These are phyloP conservation scores for Ophiostoma novo-ulmi DNA, from an alignment of 2,329 filamentous ascomycete species.

Conservation along the genomic window DNA sequence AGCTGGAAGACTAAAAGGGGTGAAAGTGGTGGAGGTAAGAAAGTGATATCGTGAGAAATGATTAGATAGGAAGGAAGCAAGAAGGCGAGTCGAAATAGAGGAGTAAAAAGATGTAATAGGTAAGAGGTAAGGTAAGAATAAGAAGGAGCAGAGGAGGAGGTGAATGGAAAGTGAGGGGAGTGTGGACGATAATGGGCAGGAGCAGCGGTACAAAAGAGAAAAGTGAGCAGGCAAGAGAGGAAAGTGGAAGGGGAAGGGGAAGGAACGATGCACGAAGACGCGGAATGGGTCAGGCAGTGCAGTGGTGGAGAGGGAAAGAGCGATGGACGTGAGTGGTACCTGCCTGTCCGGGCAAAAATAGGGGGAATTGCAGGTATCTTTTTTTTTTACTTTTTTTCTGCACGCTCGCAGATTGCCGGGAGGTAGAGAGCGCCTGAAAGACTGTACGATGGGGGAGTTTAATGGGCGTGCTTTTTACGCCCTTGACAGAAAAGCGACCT, in stretches of 20 bases:
- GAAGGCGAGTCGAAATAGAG: background rate
- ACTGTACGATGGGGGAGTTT: background rate
- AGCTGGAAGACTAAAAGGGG: background rate
- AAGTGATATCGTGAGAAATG: background rate
- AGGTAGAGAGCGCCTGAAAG: slow-evolving; percentile 11
- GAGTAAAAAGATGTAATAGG: background rate
- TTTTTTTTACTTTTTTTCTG: background rate
- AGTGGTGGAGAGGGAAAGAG: slow-evolving; percentile 21
- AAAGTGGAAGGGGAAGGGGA: slow-evolving; percentile 18
- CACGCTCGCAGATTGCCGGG: slow-evolving; percentile 23
- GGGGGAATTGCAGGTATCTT: slow-evolving; percentile 9
- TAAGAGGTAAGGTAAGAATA: background rate
- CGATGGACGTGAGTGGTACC: slow-evolving; percentile 11
- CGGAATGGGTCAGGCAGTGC: slow-evolving; percentile 22
- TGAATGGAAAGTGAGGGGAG: slow-evolving; percentile 17
- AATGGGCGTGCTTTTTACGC: slow-evolving; percentile 12
- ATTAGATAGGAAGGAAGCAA: background rate
- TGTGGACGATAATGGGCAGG: slow-evolving; percentile 14
- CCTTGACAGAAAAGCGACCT: slow-evolving; percentile 21
- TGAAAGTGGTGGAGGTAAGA: background rate
- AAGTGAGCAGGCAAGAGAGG: slow-evolving; percentile 15
- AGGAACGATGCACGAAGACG: slow-evolving; percentile 21
- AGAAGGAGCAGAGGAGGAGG: background rate
- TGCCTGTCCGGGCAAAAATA: slow-evolving; percentile 13
- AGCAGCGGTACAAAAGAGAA: slow-evolving; percentile 18